These are phyloP conservation scores for Paraleonurus japonicus DNA, from an alignment of 257 asterid genomes.

Conservation along the genomic window DNA sequence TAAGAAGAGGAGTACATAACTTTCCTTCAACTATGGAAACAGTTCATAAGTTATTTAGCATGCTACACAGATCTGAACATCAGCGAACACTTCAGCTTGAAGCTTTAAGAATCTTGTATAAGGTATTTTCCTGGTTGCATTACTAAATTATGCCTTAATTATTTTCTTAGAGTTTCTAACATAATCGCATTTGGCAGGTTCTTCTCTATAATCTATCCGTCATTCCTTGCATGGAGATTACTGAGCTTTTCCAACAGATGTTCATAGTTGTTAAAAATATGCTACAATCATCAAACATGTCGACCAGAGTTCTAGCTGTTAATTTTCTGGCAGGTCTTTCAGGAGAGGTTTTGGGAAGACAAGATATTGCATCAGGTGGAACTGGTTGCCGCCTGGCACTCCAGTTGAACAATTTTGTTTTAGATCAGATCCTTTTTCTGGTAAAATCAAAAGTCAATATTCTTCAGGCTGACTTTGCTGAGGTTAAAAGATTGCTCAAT, in stretches of 20 bases:
- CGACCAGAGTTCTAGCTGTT: conserved; percentile 52
- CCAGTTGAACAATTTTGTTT: conserved; percentile 42
- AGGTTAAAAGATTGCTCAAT: conserved; percentile 55
- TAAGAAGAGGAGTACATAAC: conserved; percentile 47
- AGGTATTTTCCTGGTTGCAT: conserved; percentile 45
- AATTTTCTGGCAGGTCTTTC: conserved; percentile 52
- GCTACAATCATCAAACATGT: conserved; percentile 37
- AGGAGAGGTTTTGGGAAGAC: conserved; percentile 52
- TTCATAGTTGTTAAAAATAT: conserved; percentile 37
- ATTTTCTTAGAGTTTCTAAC: conserved; percentile 22
- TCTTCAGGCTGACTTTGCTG: conserved; percentile 41
- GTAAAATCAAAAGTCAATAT: conserved; percentile 30
- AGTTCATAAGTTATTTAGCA: conserved; percentile 43
- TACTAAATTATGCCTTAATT: conserved; percentile 24
- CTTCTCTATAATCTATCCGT: conserved; percentile 37
- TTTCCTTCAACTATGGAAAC: conserved; percentile 36
- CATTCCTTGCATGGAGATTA: conserved; percentile 45
- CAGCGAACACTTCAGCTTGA: conserved; percentile 51
- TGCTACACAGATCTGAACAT: conserved; percentile 42
- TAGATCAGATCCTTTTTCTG: conserved; percentile 44
- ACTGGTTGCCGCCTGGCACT: conserved; percentile 42
- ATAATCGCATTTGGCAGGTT: conserved; percentile 45
- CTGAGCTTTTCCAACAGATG: conserved; percentile 45
- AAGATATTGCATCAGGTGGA: conserved; percentile 39
- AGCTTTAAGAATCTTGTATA: conserved; percentile 59